Percentiles rank a stretch among this genome's conserved stretches.
These are phyloP conservation scores for Suhomyces chickasaworum DNA, from an alignment of 1,139 yeast genomes.

Conservation along the genomic window DNA sequence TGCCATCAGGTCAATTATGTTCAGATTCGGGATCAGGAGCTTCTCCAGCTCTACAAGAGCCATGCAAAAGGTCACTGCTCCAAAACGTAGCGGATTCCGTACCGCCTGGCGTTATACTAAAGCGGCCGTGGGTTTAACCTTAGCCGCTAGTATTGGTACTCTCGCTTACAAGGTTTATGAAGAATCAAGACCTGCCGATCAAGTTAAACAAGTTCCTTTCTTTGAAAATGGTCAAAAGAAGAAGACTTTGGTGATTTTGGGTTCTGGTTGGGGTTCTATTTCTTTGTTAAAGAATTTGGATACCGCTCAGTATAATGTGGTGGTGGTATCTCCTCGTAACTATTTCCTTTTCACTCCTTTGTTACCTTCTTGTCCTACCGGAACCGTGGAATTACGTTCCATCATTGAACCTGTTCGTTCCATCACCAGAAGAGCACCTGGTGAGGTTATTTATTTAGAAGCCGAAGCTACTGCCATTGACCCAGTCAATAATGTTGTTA, in stretches of 20 bases:
- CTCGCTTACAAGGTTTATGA: slow-evolving; percentile 58
- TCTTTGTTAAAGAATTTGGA: slow-evolving; percentile 82
- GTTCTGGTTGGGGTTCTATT: slow-evolving; percentile 94
- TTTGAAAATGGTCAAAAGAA: slow-evolving; percentile 72
- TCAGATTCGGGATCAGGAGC: slow-evolving; percentile 12
- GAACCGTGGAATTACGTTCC: slow-evolving; percentile 87
- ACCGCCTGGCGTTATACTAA: slow-evolving; percentile 35
- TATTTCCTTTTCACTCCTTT: slow-evolving; percentile 93
- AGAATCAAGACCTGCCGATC: slow-evolving; percentile 64
- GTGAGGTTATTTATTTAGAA: slow-evolving; percentile 83
- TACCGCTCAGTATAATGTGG: slow-evolving; percentile 82
- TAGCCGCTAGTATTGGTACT: slow-evolving; percentile 46
- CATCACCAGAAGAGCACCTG: slow-evolving; percentile 60
- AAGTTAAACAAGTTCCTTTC: slow-evolving; percentile 49
- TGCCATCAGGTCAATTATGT: slow-evolving; percentile 6
- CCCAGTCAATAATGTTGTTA: slow-evolving; percentile 61
- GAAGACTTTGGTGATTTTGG: slow-evolving; percentile 86
- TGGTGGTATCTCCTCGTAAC: slow-evolving; percentile 90
- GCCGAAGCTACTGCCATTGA: slow-evolving; percentile 89
- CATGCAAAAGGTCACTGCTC: slow-evolving; percentile 17
- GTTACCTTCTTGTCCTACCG: slow-evolving; percentile 92
- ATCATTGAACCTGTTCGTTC: slow-evolving; percentile 84
- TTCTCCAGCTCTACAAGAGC: slow-evolving; percentile 20
- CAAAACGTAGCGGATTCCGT: slow-evolving; percentile 22
- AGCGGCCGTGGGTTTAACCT: slow-evolving; percentile 29